These are phyloP conservation scores for Russula sp. DNA, from an alignment of 768 basidiomycete genomes.

Conservation along the genomic window DNA sequence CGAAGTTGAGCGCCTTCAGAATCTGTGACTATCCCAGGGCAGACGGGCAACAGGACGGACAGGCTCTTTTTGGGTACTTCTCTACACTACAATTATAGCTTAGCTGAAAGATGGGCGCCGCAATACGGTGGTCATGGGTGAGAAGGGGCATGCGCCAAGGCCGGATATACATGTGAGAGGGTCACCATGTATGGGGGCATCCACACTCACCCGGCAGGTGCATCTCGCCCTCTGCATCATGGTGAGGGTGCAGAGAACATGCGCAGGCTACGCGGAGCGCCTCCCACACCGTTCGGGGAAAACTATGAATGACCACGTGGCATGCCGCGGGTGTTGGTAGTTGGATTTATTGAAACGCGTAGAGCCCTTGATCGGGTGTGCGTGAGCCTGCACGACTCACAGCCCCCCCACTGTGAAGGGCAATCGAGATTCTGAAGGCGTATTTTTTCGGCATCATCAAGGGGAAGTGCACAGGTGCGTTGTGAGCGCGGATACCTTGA, in stretches of 20 bases:
- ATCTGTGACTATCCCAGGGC: neutral
- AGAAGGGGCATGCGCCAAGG: neutral
- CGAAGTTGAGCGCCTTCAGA: neutral
- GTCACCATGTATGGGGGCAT: neutral
- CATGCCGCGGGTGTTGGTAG: neutral
- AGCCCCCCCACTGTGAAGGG: neutral
- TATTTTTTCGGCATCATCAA: neutral
- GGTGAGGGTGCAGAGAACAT: conserved; percentile 10
- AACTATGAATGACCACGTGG: neutral
- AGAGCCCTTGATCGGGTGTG: neutral
- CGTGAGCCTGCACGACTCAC: neutral
- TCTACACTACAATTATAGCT: neutral
- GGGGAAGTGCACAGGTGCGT: neutral
- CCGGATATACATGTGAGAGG: conserved; percentile 2
- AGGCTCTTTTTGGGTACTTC: neutral
- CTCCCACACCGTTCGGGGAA: neutral
- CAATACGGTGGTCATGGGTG: neutral
- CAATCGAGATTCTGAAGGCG: neutral
- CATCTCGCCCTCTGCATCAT: conserved; percentile 11
- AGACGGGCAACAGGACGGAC: neutral
- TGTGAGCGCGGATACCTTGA: neutral
- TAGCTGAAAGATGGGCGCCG: neutral
- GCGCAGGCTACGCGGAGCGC: conserved; percentile 1
- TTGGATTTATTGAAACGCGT: neutral
- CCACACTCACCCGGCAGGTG: neutral